These are phyloP conservation scores for Helminthosporium solani DNA, from an alignment of 2,329 filamentous ascomycete species.

Conservation along the genomic window DNA sequence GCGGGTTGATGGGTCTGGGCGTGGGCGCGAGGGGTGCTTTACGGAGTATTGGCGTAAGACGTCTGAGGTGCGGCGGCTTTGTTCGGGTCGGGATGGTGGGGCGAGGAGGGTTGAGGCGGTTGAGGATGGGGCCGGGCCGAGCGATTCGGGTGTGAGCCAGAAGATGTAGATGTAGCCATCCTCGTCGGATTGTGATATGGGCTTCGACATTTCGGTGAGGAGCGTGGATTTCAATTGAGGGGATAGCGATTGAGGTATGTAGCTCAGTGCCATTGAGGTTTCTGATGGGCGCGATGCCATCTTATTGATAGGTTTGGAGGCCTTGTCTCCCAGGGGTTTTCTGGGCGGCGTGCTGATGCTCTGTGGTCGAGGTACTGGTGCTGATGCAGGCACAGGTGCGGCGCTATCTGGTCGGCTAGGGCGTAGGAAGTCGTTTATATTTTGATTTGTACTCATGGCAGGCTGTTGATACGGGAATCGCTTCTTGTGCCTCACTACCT, in stretches of 20 bases:
- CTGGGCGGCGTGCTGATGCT: constrained; percentile 20
- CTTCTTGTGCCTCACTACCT: constrained; percentile 46
- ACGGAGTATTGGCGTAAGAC: constrained; percentile 37
- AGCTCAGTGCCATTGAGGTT: constrained; percentile 52
- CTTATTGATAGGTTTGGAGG: constrained; percentile 25
- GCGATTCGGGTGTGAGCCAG: constrained; percentile 75
- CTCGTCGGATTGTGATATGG: constrained; percentile 71
- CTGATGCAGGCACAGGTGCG: constrained; percentile 6
- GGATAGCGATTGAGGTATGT: constrained; percentile 68
- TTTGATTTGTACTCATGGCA: constrained; percentile 4
- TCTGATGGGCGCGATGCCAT: constrained; percentile 17
- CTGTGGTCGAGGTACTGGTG: constrained; percentile 8
- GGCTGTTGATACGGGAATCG: constrained; percentile 18
- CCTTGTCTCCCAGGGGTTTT: constrained; percentile 29
- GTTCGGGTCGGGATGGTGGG: constrained; percentile 50
- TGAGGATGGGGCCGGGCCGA: constrained; percentile 55
- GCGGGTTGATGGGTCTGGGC: constrained; percentile 8
- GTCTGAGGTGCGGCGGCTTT: constrained; percentile 34
- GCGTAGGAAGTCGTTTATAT: constrained; percentile 14
- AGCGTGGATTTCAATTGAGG: constrained; percentile 69
- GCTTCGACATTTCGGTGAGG: constrained; percentile 74
- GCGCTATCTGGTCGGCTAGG: constrained; percentile 11
- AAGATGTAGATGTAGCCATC: constrained; percentile 97
- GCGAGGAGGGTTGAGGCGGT: constrained; percentile 48
- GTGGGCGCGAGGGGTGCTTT: constrained; percentile 14